Conservation (phyloP, 2,329 filamentous ascomycete species). For the Madurella fahalii region DNA sequence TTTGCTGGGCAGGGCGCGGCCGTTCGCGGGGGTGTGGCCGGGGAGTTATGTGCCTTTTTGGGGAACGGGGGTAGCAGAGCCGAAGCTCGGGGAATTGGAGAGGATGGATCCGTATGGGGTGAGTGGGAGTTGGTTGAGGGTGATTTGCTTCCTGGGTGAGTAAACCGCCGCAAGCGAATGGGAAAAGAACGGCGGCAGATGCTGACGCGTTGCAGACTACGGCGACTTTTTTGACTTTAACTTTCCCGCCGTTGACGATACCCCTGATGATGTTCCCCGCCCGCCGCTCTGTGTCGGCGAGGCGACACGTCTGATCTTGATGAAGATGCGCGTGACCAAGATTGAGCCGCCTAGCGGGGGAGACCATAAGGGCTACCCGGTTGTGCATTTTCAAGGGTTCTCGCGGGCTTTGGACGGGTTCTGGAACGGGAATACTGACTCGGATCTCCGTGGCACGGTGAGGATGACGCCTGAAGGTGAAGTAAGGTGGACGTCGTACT, state of each 20-base stretch:
- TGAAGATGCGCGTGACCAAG: conserved; percentile 60
- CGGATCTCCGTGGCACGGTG: conserved; percentile 59
- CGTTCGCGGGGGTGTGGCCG: conserved; percentile 54
- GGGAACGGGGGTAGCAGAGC: conserved; percentile 9
- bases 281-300: conserved; percentile 58
- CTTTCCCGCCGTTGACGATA: conserved; percentile 47
- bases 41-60: conserved; percentile 42
- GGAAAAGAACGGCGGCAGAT: background rate
- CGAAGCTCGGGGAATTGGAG: conserved; percentile 42
- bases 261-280: conserved; percentile 42
- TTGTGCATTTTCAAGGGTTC: conserved; percentile 64
- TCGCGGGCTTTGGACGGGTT: conserved; percentile 59
- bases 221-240: conserved; percentile 71
- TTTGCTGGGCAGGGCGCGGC: conserved; percentile 33
- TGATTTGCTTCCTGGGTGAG: conserved; percentile 33
- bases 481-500: conserved; percentile 69
- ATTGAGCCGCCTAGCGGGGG: conserved; percentile 56
- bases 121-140: conserved; percentile 66
- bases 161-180: background rate
- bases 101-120: conserved; percentile 66
- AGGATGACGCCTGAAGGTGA: conserved; percentile 65
- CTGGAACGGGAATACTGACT: conserved; percentile 67
- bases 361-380: conserved; percentile 55
- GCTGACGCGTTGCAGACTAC: conserved; percentile 49
- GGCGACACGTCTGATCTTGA: conserved; percentile 65